phyloP scores from a whole-genome alignment of 345 rosid genomes.

The Citropsis articulata region DNA sequence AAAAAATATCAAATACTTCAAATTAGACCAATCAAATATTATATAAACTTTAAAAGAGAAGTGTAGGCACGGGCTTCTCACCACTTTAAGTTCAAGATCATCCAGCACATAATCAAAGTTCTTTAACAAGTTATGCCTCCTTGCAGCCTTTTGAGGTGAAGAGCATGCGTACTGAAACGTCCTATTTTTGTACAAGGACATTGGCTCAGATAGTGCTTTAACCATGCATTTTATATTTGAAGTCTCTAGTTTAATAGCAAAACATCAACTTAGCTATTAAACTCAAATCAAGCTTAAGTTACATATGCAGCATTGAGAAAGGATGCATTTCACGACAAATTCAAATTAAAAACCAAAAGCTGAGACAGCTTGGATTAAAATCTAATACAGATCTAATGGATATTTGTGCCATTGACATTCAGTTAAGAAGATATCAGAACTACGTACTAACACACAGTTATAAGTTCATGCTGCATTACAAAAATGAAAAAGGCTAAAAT shows the following conservation, averaged over 20 bases:
- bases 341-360: background rate
- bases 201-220: background rate
- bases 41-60: slow-evolving; percentile 5
- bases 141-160: slow-evolving; percentile 40
- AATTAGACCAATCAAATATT: slow-evolving; percentile 2
- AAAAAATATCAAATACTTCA: slow-evolving; percentile 3
- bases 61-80: slow-evolving; percentile 29
- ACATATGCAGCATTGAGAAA: background rate
- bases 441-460: background rate
- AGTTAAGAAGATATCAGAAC: background rate
- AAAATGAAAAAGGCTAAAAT: background rate
- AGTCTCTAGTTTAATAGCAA: slow-evolving; percentile 18
- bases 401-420: background rate
- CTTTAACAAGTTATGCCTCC: slow-evolving; percentile 31
- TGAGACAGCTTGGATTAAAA: background rate
- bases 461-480: background rate
- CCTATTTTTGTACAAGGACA: slow-evolving; percentile 22
- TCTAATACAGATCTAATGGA: background rate
- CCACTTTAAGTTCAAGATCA: slow-evolving; percentile 54
- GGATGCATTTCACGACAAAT: background rate
- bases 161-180: slow-evolving; percentile 28
- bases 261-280: slow-evolving; percentile 1
- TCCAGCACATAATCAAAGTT: slow-evolving; percentile 21
- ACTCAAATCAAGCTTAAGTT: background rate
- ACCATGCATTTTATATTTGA: background rate